Evolutionary conservation across 805 yeast species (phyloP).

Genomic region (Candida corydali): DNA sequence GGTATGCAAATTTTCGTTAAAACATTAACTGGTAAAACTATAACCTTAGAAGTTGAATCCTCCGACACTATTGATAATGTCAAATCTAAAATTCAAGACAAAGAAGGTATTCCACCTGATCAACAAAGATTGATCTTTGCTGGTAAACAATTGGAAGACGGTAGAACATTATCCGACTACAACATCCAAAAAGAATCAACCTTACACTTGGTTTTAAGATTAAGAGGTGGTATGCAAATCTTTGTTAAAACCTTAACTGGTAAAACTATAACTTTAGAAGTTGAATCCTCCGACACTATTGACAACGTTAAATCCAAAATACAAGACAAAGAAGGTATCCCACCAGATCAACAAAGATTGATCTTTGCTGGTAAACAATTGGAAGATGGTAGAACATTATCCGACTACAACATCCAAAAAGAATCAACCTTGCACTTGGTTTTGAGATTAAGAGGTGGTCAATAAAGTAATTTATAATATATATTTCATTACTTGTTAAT

Average conservation of each 20-base stretch:
- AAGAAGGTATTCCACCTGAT: constrained; percentile 99
- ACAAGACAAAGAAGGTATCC: constrained; percentile 98
- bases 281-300: constrained; percentile 96
- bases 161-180: constrained; percentile 98
- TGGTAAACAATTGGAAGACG: constrained; percentile 99
- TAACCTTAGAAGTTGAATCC: constrained; percentile 94
- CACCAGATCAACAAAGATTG: constrained; percentile 97
- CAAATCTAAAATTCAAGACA: constrained; percentile 97
- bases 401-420: constrained; percentile 99
- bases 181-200: constrained; percentile 99
- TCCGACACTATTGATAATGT: constrained; percentile 98
- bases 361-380: constrained; percentile 99
- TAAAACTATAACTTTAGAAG: constrained; percentile 81
- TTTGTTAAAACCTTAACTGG: constrained; percentile 33
- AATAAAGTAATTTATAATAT: constrained; percentile 40
- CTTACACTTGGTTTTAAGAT: constrained; percentile 90
- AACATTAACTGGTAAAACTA: constrained; percentile 60
- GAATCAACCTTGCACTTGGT: constrained; percentile 97
- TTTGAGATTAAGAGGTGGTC: constrained; percentile 96
- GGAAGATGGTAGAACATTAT: constrained; percentile 97
- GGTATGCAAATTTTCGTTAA: constrained; percentile 67
- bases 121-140: constrained; percentile 97
- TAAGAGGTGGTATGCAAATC: constrained; percentile 76
- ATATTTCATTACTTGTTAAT: constrained; percentile 7
- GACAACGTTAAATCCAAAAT: constrained; percentile 98